These are phyloP conservation scores for Fusarium tanahbumbuense DNA, from an alignment of 2,329 filamentous ascomycete genomes.

Conservation along the genomic window DNA sequence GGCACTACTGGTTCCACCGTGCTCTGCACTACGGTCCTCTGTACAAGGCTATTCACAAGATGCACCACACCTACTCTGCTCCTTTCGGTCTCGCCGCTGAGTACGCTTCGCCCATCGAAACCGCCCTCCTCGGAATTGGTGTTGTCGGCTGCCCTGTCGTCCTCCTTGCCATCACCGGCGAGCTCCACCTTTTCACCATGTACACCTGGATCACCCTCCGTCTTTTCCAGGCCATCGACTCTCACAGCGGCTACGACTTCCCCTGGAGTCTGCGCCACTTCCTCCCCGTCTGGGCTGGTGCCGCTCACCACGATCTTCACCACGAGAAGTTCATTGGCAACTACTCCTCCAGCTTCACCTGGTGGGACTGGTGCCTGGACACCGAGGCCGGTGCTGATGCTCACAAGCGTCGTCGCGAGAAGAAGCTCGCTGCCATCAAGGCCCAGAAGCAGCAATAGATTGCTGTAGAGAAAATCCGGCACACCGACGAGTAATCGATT, in stretches of 20 bases:
- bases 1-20: slow-evolving; percentile 98
- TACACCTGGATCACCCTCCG: slow-evolving; percentile 95
- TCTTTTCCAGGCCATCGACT: slow-evolving; percentile 96
- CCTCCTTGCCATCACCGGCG: slow-evolving; percentile 83
- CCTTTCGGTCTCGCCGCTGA: slow-evolving; percentile 97
- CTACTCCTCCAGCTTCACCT: slow-evolving; percentile 97
- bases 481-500: slow-evolving; percentile 32
- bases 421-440: slow-evolving; percentile 73
- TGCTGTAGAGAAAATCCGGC: slow-evolving; percentile 9
- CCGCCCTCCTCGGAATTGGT: slow-evolving; percentile 92
- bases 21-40: slow-evolving; percentile 92
- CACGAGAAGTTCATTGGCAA: slow-evolving; percentile 99
- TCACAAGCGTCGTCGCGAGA: slow-evolving; percentile 83
- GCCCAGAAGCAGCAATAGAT: slow-evolving; percentile 74
- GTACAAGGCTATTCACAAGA: slow-evolving; percentile 98
- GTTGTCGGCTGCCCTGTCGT: slow-evolving; percentile 85
- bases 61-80: slow-evolving; percentile 98
- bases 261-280: slow-evolving; percentile 97
- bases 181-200: slow-evolving; percentile 97
- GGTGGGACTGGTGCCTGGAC: slow-evolving; percentile 96
- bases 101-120: slow-evolving; percentile 97
- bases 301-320: slow-evolving; percentile 95
- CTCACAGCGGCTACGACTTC: slow-evolving; percentile 98
- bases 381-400: slow-evolving; percentile 93
- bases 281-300: slow-evolving; percentile 97